These are phyloP conservation scores for Plectosphaerella cucumerina DNA, from an alignment of 2,329 filamentous ascomycete species.

Conservation along the genomic window DNA sequence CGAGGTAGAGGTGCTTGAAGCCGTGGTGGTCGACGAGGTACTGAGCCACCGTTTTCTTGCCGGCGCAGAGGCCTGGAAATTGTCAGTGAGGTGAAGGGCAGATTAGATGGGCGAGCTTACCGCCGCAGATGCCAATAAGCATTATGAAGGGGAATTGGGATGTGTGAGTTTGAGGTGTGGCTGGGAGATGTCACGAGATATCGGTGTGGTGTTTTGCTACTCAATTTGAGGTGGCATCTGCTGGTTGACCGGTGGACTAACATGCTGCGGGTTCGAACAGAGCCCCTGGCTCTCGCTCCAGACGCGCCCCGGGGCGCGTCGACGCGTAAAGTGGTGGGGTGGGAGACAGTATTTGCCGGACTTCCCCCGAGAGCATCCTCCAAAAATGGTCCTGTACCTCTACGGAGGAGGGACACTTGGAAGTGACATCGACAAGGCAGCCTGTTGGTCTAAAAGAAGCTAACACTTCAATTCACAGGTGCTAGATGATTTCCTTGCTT, in stretches of 20 bases:
- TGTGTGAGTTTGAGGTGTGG: background rate
- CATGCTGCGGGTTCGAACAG: no score
- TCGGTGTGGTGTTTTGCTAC: background rate
- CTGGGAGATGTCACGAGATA: background rate
- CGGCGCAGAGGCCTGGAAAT: constrained; percentile 76
- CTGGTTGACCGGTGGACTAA: no score
- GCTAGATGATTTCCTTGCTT: no score
- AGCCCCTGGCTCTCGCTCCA: no score
- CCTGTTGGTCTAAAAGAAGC: no score
- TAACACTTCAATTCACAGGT: no score
- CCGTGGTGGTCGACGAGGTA: constrained; percentile 82
- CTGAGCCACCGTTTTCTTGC: constrained; percentile 83
- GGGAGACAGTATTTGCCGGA: no score
- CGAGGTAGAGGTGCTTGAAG: constrained; percentile 70
- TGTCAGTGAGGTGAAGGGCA: constrained; percentile 7
- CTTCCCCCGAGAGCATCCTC: no score
- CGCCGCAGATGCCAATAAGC: constrained; percentile 74
- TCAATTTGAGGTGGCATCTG: background rate
- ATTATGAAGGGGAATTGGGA: constrained; percentile 37
- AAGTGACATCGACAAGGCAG: no score
- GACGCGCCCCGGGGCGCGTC: background rate
- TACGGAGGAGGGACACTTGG: no score
- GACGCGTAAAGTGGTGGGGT: constrained; percentile 1
- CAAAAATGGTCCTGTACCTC: no score
- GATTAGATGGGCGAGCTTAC: constrained; percentile 33